Conservation (phyloP, 495 filamentous ascomycete species). For the Pseudotulostoma volvatum region DNA sequence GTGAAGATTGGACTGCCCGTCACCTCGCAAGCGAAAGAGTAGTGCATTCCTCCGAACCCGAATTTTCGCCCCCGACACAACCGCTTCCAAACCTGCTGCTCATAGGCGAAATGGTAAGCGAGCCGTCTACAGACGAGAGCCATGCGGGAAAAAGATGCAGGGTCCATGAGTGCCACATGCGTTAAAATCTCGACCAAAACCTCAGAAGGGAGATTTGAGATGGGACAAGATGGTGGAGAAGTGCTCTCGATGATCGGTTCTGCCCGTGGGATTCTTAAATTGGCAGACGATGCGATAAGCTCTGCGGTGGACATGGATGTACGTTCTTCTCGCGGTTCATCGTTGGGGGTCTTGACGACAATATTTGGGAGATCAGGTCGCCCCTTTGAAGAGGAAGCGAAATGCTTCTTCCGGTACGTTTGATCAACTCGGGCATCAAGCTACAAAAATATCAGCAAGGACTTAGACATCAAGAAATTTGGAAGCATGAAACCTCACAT, state of each 20-base stretch:
- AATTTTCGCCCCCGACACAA: constrained; percentile 52
- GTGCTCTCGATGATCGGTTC: constrained; percentile 45
- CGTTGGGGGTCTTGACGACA: constrained; percentile 37
- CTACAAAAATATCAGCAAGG: constrained; percentile 24
- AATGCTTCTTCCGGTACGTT: constrained; percentile 80
- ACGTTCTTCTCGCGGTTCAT: constrained; percentile 15
- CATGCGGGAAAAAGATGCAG: constrained; percentile 63
- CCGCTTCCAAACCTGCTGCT: constrained; percentile 80
- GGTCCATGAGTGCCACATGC: constrained; percentile 56
- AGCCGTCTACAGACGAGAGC: constrained; percentile 73
- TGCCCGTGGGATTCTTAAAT: constrained; percentile 43
- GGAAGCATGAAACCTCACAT: constrained; percentile 5
- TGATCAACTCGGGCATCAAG: constrained; percentile 74
- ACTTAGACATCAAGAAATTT: constrained; percentile 2
- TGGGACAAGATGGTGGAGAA: constrained; percentile 55
- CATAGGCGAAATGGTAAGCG: constrained; percentile 67
- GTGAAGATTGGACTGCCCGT: constrained; percentile 40
- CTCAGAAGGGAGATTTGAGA: constrained; percentile 65
- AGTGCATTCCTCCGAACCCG: constrained; percentile 75
- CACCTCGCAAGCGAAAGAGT: constrained; percentile 51
- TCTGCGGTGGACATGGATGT: constrained; percentile 41
- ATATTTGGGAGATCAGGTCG: constrained; percentile 40
- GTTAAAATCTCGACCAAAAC: constrained; percentile 59
- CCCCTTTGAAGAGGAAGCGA: constrained; percentile 41
- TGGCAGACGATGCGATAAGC: constrained; percentile 60